A percentile compares a stretch with the other conserved stretches of the same genome.
Evolutionary conservation across 768 basidiomycete species (phyloP).

Genomic region (Kwoniella newhampshirensis): DNA sequence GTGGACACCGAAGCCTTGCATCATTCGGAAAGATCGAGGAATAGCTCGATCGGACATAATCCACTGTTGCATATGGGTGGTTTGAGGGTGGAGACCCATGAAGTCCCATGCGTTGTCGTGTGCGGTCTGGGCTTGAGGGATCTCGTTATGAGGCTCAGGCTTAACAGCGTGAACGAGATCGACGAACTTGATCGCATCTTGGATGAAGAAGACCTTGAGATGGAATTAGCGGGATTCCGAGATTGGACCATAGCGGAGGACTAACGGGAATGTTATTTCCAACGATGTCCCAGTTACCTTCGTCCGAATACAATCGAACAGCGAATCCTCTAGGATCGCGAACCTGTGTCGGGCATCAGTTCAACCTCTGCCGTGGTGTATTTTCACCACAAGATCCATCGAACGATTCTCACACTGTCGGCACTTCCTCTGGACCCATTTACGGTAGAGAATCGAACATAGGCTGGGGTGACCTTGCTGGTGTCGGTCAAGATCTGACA

Average conservation of each 20-base stretch:
- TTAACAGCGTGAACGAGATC: conserved; percentile 85
- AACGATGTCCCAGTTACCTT: conserved; percentile 72
- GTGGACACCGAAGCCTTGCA: conserved; percentile 78
- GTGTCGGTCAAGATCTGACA: conserved; percentile 64
- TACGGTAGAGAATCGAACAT: conserved; percentile 83
- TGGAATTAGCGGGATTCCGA: no score
- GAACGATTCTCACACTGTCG: conserved; percentile 56
- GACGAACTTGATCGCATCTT: conserved; percentile 76
- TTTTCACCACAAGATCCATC: no score
- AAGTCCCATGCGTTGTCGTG: conserved; percentile 92
- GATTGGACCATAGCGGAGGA: no score
- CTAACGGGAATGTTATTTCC: conserved; percentile 46
- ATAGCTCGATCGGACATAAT: conserved; percentile 80
- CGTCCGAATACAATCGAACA: conserved; percentile 74
- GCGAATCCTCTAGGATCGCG: conserved; percentile 88
- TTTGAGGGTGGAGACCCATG: conserved; percentile 67
- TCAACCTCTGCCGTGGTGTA: no score
- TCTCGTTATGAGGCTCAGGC: conserved; percentile 80
- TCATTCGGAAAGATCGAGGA: conserved; percentile 81
- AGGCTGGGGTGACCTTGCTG: conserved; percentile 69
- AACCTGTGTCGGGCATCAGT: conserved; percentile 63
- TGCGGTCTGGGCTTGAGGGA: conserved; percentile 54
- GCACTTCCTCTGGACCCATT: conserved; percentile 76
- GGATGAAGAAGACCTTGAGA: background rate
- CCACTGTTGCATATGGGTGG: conserved; percentile 61